Conservation (phyloP, 1,139 yeast genomes). For the Kodamaea sp. region DNA sequence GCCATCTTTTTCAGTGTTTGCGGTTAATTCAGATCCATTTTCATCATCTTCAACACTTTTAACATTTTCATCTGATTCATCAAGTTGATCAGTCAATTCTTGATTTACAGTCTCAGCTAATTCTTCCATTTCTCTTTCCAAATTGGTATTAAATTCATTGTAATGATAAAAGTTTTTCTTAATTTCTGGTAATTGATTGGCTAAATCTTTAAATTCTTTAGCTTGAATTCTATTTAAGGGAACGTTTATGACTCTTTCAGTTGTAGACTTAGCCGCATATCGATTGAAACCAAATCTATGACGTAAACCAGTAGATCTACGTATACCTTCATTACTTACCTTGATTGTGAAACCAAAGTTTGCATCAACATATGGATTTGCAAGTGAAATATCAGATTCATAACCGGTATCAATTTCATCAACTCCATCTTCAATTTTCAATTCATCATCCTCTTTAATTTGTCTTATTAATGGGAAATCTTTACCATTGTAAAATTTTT, state of each 20-base stretch:
- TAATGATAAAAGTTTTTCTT: constrained; percentile 34
- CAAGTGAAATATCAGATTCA: constrained; percentile 48
- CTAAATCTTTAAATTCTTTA: constrained; percentile 24
- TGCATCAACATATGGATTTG: constrained; percentile 49
- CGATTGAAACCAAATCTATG: constrained; percentile 9
- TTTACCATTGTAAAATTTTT: constrained; percentile 22
- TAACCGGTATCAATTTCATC: constrained; percentile 28
- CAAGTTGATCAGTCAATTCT: constrained; percentile 11
- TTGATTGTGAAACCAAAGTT: constrained; percentile 52
- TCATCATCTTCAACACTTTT: constrained; percentile 15
- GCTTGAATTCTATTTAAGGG: constrained; percentile 34
- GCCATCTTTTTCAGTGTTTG: constrained; percentile 23
- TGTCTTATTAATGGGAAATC: constrained; percentile 33
- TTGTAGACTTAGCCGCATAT: constrained; percentile 4
- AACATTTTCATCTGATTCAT: constrained; percentile 7
- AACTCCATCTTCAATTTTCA: constrained; percentile 6
- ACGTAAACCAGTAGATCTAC: constrained; percentile 9
- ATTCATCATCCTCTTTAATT: neutral
- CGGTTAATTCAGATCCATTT: constrained; percentile 40
- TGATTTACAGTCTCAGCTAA: constrained; percentile 4
- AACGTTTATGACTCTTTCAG: constrained; percentile 19
- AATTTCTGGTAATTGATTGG: constrained; percentile 26
- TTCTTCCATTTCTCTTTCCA: constrained; percentile 19
- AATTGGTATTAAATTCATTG: constrained; percentile 16
- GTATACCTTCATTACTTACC: constrained; percentile 13